Evolutionary conservation across 2,329 filamentous ascomycete genomes (phyloP), one percentile per base, ranked within the genome.

Genomic region (Stagonosporopsis tanaceti): DNA sequence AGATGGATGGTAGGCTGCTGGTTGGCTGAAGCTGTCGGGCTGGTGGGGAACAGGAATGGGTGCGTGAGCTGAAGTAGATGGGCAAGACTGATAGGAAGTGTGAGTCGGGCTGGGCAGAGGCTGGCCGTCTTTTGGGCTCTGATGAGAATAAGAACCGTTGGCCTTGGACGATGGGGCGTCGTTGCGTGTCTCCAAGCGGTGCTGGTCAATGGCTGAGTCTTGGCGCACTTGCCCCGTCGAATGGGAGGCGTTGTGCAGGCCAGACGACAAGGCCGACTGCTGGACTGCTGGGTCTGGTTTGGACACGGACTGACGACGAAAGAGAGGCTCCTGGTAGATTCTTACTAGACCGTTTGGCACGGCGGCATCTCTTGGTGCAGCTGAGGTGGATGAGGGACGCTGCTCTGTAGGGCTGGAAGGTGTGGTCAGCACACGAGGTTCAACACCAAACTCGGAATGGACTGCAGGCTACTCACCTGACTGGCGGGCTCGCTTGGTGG

Each of bases 151-250:
- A 46, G 61, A 61, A 59, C 58, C 46, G 17, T 59, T 38, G 34
- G 59, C 35, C 34, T 60, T 61, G 41, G 63, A 55, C 22, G 57
- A 53, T 37, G 63, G 63, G 28, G 50, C 27, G 30, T 66, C 63
- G 40, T 61, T 64, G 51, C 41, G 38, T n/a, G 48, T 24, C 40
- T 66, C 66, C 27, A 64, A 54, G 46, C 58, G 60, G 32, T 64
- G 59, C 22, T 65, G 61, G 50, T 59, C 58, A 38, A 62, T 60
- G 53, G 59, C 59, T 34, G 66, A 68, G 38, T 68, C 66, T 66
- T 68, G 66, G 61, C 66, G 66, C 37, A 41, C 40, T 54, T 59
- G 54, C 38, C 22, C 34, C 9, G 50, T 53, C 38, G 63, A 55
- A 45, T 50, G 44, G 39, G 57, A 42, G 37, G 51, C 35, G 52